Evolutionary conservation across 2,329 filamentous ascomycete species (phyloP).

Genomic region (Lecanicillium sp.): DNA sequence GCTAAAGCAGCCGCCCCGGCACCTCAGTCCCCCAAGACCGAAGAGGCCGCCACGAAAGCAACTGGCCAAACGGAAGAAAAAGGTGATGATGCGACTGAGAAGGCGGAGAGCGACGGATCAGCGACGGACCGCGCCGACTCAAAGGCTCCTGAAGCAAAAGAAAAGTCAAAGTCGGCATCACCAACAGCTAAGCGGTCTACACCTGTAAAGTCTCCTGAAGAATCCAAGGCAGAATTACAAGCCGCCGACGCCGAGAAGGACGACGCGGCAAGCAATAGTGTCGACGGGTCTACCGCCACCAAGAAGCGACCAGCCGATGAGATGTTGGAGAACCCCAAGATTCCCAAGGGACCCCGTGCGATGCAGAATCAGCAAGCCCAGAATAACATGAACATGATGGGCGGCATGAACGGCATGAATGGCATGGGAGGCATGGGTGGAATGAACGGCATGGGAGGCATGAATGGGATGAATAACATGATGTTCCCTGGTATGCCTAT

Average conservation of each 20-base stretch:
- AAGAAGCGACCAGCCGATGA: slow-evolving; percentile 84
- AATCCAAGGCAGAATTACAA: slow-evolving; percentile 21
- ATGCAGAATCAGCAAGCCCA: slow-evolving; percentile 51
- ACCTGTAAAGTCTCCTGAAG: slow-evolving; percentile 3
- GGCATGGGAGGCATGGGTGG: slow-evolving; percentile 24
- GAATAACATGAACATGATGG: slow-evolving; percentile 38
- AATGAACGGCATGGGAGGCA: slow-evolving; percentile 18
- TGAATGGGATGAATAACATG: slow-evolving; percentile 13
- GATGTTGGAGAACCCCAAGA: slow-evolving; percentile 53
- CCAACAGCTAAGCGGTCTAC: slow-evolving; percentile 16
- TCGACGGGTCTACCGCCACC: slow-evolving; percentile 23
- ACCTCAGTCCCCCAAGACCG: slow-evolving; percentile 23
- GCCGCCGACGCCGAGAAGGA: slow-evolving; percentile 27
- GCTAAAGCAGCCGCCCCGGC: slow-evolving; percentile 33
- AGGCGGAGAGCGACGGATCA: neutral
- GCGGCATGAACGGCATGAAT: slow-evolving; percentile 24
- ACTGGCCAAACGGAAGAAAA: slow-evolving; percentile 26
- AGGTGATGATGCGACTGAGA: neutral
- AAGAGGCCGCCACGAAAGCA: slow-evolving; percentile 29
- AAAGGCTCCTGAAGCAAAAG: slow-evolving; percentile 10
- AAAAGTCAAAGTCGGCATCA: slow-evolving; percentile 27
- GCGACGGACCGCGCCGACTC: neutral
- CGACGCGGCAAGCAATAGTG: slow-evolving; percentile 21
- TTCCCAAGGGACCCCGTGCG: slow-evolving; percentile 57
- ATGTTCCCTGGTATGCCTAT: slow-evolving; percentile 15